Evolutionary conservation across 495 filamentous ascomycete genomes (phyloP), one percentile per base, ranked within the genome.

Genomic region (Penicillium subrubescens): DNA sequence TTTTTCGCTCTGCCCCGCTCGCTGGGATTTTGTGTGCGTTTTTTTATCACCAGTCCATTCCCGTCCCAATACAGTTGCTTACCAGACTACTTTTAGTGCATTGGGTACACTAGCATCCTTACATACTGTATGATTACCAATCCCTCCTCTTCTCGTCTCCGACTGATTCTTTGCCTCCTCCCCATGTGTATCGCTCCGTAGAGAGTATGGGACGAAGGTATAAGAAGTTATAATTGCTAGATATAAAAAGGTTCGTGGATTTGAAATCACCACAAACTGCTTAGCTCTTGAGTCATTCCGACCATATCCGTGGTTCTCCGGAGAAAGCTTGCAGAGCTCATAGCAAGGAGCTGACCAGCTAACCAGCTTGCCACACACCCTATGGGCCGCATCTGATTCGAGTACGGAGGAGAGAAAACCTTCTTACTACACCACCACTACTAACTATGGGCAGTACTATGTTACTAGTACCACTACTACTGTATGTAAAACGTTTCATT

Each of bases 1-100:
- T 71, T 74, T 73, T 75, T 70, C 62, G 62, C 66, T 53, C 60
- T 68, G 66, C 68, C 68, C 67, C 67, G 67, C 69, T 55, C 55
- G 33, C 62, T 34, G 25, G 51, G 27, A 54, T 54, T 54, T 67
- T 70, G 60, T 74, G 70, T 74, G 69, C 70, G 69, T 69, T 69
- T 61, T 58, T 51, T 14, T 25, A 12, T 12, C 41, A 12, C 41
- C 41, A 12, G 25, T 2, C 41, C 41, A n/a, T 8, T 7, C 41
- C 15, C 6, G 5, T 19, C 15, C 15, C 25, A 27, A 17, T 14
- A n/a, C 46, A 50, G 14, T 17, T 52, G 34, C 43, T 3, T 15
- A n/a, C 25, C 25, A 27, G 25, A 27, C 25, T 27, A 27, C 54
- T 0, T 29, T 44, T 19, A 44, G 15, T 27, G 4, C 34, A n/a